phyloP scores from a whole-genome alignment of 108 stramenopile genomes.

The Cylindrotheca closterium region DNA sequence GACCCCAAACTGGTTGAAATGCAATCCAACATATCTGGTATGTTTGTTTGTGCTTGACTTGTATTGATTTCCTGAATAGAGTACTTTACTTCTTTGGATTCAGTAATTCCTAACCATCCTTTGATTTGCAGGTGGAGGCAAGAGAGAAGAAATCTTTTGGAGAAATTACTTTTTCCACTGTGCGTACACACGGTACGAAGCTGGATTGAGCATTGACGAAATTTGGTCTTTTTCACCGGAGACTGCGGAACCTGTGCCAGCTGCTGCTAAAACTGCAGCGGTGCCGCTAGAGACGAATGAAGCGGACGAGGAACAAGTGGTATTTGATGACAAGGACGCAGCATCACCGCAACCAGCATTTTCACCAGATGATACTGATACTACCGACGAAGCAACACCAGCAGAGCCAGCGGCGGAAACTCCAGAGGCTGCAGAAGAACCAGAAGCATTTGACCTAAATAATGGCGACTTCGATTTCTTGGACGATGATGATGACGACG shows the following conservation, averaged over 20 bases:
- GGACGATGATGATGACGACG: slow-evolving; percentile 41
- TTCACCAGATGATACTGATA: neutral
- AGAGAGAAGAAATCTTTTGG: slow-evolving; percentile 75
- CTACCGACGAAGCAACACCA: neutral
- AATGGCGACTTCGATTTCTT: slow-evolving; percentile 44
- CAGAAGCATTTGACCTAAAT: slow-evolving; percentile 1
- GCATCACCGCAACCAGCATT: neutral
- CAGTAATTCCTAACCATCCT: neutral
- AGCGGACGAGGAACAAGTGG: slow-evolving; percentile 1
- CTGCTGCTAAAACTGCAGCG: slow-evolving; percentile 12
- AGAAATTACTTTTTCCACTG: slow-evolving; percentile 89
- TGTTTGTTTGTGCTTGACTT: slow-evolving; percentile 6
- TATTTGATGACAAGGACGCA: neutral
- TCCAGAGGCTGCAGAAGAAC: slow-evolving; percentile 2
- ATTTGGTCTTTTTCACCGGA: slow-evolving; percentile 74
- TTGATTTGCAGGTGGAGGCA: slow-evolving; percentile 47
- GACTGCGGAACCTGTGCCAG: neutral
- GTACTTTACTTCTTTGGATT: neutral
- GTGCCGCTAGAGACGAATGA: neutral
- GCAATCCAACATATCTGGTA: slow-evolving; percentile 63
- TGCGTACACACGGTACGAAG: slow-evolving; percentile 81
- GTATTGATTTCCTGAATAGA: neutral
- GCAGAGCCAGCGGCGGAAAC: slow-evolving; percentile 4
- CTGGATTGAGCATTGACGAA: slow-evolving; percentile 85
- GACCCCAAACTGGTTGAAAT: slow-evolving; percentile 65